These are phyloP conservation scores for Pseudonitzschia pungens DNA, from an alignment of 108 stramenopile genomes.

Conservation along the genomic window DNA sequence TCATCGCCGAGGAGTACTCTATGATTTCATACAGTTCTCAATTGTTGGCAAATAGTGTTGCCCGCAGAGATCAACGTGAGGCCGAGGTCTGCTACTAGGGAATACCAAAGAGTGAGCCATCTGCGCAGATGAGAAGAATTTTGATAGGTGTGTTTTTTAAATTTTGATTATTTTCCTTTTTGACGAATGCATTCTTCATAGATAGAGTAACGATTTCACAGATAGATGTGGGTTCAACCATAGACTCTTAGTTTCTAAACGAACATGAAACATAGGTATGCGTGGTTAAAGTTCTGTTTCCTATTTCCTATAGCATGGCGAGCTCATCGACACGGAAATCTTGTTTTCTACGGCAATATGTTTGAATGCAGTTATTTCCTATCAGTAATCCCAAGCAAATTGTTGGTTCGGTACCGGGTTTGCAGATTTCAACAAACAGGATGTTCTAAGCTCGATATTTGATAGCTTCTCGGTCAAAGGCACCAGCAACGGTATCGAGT, in stretches of 20 bases:
- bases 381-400: not conserved
- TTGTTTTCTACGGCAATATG: not conserved
- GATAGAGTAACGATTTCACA: no score
- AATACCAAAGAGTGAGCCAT: not conserved
- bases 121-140: not conserved
- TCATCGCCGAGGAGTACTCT: not conserved
- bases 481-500: slow-evolving; percentile 71
- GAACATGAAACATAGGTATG: not conserved
- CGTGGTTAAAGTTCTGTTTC: not conserved
- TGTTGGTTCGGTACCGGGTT: not conserved
- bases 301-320: not conserved
- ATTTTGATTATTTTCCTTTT: no score
- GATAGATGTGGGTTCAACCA: no score
- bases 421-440: not conserved
- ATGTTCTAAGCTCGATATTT: slow-evolving; percentile 58
- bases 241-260: no score
- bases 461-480: slow-evolving; percentile 82
- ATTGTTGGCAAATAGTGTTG: not conserved
- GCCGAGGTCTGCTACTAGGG: not conserved
- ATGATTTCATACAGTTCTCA: not conserved
- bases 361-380: not conserved
- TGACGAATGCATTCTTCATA: no score
- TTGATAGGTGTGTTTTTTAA: no score
- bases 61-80: not conserved
- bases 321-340: not conserved